Base-by-base conservation (phyloP, 192 early-diverging fungal species). In the Rhizoclosmatium sp. region DNA sequence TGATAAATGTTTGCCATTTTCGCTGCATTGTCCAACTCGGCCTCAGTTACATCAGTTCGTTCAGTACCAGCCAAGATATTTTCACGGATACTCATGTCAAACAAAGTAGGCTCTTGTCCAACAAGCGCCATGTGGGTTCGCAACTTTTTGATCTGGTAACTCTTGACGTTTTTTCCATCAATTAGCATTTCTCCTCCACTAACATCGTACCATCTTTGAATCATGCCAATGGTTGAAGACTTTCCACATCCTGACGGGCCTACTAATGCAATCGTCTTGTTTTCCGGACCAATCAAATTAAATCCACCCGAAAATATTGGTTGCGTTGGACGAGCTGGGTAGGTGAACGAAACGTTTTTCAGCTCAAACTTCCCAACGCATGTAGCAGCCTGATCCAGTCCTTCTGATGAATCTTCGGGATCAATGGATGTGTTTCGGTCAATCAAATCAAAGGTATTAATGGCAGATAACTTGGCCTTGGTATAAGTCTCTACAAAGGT, bases 181-280 rank as follows among this genome's bases (percentile, higher is more conserved):
- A 95, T 78, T 3, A 58, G 69, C n/a, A 92, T 87, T n/a, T 51
- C 61, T 4, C 94, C 95, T 9, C 67, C 75, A 42, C 56, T 23
- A 2, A 83, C 80, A 76, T 96, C 95, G 82, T 96, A 97, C 78
- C 89, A 92, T 1, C 95, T 89, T 81, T 95, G 56, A 40, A 86
- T 31, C 49, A 84, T 75, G 9, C 84, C 87, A 78, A 94, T 88
- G 5, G 89, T 82, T 4, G 92, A 93, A 42, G 82, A 84, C 65
- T 88, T 88, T 14, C 93, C 93, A 73, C 91, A 92, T 16, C 93
- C 93, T 14, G 91, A 92, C 2, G 92, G 90, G 0, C 95, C 95
- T 0, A 94, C 94, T 47, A 95, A 76, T 16, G 70, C 78, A 49
- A 80, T 91, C 23, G 91, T 94, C 84, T 90, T 86, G 39, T 93